These are phyloP conservation scores for Tuber borchii DNA, from an alignment of 495 filamentous ascomycete genomes.

Conservation along the genomic window DNA sequence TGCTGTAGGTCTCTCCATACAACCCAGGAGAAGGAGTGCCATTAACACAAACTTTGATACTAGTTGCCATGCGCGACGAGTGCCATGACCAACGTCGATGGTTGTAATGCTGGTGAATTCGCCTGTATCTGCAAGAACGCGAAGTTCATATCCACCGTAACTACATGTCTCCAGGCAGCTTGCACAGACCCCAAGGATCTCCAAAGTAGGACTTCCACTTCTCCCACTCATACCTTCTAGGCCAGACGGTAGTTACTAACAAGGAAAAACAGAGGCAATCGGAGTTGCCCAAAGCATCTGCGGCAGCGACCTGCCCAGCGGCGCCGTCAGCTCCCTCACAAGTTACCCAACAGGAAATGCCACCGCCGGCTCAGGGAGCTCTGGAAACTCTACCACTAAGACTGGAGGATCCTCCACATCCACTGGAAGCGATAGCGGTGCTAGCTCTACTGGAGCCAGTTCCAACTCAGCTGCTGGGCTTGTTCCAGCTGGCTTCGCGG, in stretches of 20 bases:
- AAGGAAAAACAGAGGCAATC: constrained; percentile 47
- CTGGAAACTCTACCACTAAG: not conserved
- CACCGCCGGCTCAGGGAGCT: not conserved
- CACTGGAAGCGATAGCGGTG: not conserved
- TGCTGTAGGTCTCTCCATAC: constrained; percentile 5
- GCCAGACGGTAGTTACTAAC: not conserved
- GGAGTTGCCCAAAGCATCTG: constrained; percentile 53
- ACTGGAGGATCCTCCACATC: not conserved
- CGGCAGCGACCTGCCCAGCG: constrained; percentile 39
- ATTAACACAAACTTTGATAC: constrained; percentile 21
- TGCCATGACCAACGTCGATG: constrained; percentile 44
- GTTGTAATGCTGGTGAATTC: constrained; percentile 52
- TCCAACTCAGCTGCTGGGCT: not conserved
- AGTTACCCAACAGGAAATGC: not conserved
- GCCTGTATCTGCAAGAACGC: constrained; percentile 61
- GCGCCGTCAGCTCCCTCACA: not conserved
- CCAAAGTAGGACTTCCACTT: constrained; percentile 44
- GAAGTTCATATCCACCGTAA: constrained; percentile 55
- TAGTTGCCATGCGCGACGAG: not conserved
- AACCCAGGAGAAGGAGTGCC: not conserved
- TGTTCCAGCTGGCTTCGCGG: not conserved
- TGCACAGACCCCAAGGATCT: constrained; percentile 54
- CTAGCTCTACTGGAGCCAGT: not conserved
- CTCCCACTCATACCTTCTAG: not conserved
- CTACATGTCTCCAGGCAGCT: constrained; percentile 57